Evolutionary conservation across 78 protist species (phyloP), one percentile per base, ranked within the genome.

Genomic region (Chrysochromulina parva): DNA sequence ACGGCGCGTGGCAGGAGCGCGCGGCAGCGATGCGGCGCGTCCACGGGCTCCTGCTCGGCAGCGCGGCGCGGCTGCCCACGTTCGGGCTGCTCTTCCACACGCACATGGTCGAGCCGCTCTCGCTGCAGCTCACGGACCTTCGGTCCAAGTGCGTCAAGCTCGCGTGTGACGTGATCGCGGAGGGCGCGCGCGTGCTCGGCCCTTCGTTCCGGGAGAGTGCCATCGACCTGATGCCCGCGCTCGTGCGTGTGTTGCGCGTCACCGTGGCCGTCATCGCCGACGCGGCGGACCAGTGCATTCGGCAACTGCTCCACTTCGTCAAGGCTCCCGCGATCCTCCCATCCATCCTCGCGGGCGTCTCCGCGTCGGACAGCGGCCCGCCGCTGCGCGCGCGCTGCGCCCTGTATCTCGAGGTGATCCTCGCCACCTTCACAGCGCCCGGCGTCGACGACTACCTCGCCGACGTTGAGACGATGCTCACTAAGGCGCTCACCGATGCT

Each of bases 41-140:
- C 57, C 82, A 74, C 26, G 53, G 28, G n/a, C 82, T 74, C n/a
- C 55, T 74, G 82, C 82, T 74, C 82, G 82, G 82, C 19, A 55
- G 82, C 82, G 82, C 55, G 57, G 82, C 82, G 57, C 53, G 24
- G 55, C 16, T 17, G 0, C 26, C 54, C 57, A 24, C 11, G 28
- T 74, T 74, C 82, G 53, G 24, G 4, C 16, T 13, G 26, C 82
- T 48, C 58, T 6, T 19, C 50, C 4, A 38, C 53, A 10, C 82
- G 55, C 28, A 74, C 28, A 53, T 74, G 26, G 53, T 9, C 58
- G 57, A 6, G 53, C 58, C 55, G 0, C 82, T 74, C 82, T 53
- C 82, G 11, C 11, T 16, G 50, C 82, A 74, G 82, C 82, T 74
- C 57, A 48, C 20, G 26, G 82, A 74, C 55, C 50, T 9, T 24